These are phyloP conservation scores for Talaromyces sp. DNA, from an alignment of 2,329 filamentous ascomycete species.

Conservation along the genomic window DNA sequence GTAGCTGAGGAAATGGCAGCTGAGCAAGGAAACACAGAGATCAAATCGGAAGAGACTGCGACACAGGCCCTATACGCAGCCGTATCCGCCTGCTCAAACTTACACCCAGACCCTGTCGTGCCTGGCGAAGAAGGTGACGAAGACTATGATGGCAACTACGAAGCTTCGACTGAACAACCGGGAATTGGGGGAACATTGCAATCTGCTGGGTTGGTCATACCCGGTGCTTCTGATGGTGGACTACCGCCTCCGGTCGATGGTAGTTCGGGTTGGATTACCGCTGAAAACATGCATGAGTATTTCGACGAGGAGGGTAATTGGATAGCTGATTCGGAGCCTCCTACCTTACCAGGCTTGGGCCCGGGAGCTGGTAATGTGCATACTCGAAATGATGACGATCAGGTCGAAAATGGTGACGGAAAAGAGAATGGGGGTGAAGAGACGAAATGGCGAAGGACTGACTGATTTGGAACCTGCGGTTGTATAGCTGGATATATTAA, in stretches of 20 bases:
- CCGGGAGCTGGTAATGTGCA: slow-evolving; percentile 64
- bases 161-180: slow-evolving; percentile 25
- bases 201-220: slow-evolving; percentile 33
- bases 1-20: slow-evolving; percentile 24
- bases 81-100: slow-evolving; percentile 47
- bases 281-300: slow-evolving; percentile 82
- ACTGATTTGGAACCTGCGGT: slow-evolving; percentile 16
- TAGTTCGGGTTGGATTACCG: slow-evolving; percentile 64
- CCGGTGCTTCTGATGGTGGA: slow-evolving; percentile 34
- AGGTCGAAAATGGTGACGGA: slow-evolving; percentile 43
- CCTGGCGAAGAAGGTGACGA: slow-evolving; percentile 35
- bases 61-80: slow-evolving; percentile 44
- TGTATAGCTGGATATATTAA: neutral
- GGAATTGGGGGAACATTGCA: slow-evolving; percentile 30
- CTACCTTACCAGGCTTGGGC: slow-evolving; percentile 35
- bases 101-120: slow-evolving; percentile 46
- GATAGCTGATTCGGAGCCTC: slow-evolving; percentile 53
- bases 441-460: slow-evolving; percentile 54
- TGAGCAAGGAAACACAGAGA: slow-evolving; percentile 20
- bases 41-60: slow-evolving; percentile 35
- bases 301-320: slow-evolving; percentile 80
- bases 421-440: slow-evolving; percentile 45
- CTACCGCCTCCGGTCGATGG: slow-evolving; percentile 48
- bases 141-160: slow-evolving; percentile 32
- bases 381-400: slow-evolving; percentile 55